A percentile compares a stretch with the other conserved stretches of the same genome.
Evolutionary conservation across 2,329 filamentous ascomycete species (phyloP).

Genomic region (Sodiomyces alkalinus): DNA sequence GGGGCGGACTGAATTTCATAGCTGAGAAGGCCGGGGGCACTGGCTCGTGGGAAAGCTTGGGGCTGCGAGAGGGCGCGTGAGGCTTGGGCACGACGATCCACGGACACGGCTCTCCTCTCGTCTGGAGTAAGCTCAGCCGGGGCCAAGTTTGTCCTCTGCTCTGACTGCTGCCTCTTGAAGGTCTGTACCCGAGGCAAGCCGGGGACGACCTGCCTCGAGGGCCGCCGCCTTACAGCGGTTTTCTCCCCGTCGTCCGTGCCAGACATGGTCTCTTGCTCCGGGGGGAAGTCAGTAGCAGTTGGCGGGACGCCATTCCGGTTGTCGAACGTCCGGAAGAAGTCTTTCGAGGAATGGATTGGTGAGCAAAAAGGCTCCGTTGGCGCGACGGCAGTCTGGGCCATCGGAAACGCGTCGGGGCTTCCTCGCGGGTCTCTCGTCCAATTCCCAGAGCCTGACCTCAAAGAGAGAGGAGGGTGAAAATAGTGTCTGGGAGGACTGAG

Average conservation of each 20-base stretch:
- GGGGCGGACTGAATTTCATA: constrained; percentile 11
- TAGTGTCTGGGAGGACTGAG: neutral
- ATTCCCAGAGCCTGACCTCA: neutral
- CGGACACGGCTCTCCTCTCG: constrained; percentile 58
- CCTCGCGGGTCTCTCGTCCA: constrained; percentile 1
- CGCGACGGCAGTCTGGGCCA: constrained; percentile 6
- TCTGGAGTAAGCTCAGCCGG: constrained; percentile 46
- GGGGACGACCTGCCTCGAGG: constrained; percentile 52
- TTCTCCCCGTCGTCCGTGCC: constrained; percentile 16
- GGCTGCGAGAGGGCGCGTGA: constrained; percentile 18
- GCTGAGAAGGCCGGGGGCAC: constrained; percentile 30
- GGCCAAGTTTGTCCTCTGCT: constrained; percentile 58
- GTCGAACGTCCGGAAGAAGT: constrained; percentile 8
- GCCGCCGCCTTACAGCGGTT: constrained; percentile 23
- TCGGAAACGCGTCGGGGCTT: neutral
- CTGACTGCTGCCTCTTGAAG: constrained; percentile 71
- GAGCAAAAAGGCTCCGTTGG: constrained; percentile 4
- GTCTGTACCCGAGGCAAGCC: constrained; percentile 63
- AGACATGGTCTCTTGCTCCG: constrained; percentile 8
- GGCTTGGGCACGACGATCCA: constrained; percentile 33
- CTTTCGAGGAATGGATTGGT: constrained; percentile 3
- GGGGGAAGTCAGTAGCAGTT: constrained; percentile 2
- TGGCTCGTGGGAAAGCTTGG: constrained; percentile 26
- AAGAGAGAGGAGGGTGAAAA: neutral
- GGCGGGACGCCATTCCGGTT: constrained; percentile 3